Conservation (phyloP, 345 rosid species). For the Abelmoschus esculentus region DNA sequence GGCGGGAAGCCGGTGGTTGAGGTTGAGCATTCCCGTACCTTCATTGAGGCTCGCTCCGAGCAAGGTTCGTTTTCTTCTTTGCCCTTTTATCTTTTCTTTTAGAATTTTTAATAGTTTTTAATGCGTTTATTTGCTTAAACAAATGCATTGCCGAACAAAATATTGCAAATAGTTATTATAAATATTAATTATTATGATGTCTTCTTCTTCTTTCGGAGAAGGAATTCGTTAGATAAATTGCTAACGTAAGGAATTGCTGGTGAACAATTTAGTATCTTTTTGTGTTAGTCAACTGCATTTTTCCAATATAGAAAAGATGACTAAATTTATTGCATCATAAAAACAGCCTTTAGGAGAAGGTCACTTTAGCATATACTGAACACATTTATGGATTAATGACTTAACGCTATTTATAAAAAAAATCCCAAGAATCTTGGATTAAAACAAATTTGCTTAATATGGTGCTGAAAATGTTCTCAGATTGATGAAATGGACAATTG, state of each 20-base stretch:
- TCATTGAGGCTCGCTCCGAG: slow-evolving; percentile 62
- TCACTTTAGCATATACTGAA: neutral
- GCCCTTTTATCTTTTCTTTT: neutral
- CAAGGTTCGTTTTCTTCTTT: slow-evolving; percentile 39
- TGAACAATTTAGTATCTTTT: neutral
- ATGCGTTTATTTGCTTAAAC: neutral
- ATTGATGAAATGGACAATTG: neutral
- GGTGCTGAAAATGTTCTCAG: neutral
- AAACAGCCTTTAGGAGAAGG: neutral
- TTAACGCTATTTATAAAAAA: neutral
- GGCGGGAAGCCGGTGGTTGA: slow-evolving; percentile 10
- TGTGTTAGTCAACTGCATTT: neutral
- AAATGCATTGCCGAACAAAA: too few relatives aligned
- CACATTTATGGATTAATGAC: neutral
- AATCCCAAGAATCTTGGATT: neutral
- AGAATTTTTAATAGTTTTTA: slow-evolving; percentile 1
- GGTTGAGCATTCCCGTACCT: slow-evolving; percentile 48
- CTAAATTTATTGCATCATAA: neutral
- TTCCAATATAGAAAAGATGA: neutral
- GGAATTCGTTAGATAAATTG: neutral
- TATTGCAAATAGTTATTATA: neutral
- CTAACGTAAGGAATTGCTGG: neutral
- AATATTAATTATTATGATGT: neutral
- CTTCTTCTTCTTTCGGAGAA: neutral
- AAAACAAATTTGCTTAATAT: neutral